Evolutionary conservation across 1,284 basidiomycete genomes (phyloP), one percentile per base, ranked within the genome.

Genomic region (Mrakiaceae sp.): DNA sequence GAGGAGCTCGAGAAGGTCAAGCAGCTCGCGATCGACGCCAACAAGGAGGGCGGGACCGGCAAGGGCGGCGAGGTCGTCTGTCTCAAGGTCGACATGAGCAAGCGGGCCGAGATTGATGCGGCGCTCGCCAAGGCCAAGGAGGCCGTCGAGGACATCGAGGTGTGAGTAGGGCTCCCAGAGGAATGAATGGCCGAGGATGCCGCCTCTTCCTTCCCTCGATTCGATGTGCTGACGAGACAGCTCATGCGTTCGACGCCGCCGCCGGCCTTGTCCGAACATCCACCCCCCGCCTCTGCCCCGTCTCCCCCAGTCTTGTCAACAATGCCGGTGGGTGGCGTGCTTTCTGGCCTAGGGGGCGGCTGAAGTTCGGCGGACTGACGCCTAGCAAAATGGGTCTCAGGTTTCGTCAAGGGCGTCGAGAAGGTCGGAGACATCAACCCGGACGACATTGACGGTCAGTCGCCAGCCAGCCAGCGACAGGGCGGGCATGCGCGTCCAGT

Each of bases 351-450:
- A 27, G 27, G 2, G 27, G 27, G 27, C 27, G 27, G 27, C 27
- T 27, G 27, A 27, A 27, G 27, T 27, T 27, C 27, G 2, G 27
- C 27, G 27, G 27, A 2, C 27, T 27, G 27, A 27, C 27, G 27
- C 2, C 27, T 27, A 27, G 27, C 27, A 1, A 27, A 27, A 27
- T 27, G 27, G 27, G 27, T 2, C 27, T 27, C 27, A 27, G 27
- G 27, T 42, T 88, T 86, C 68, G 92, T 94, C 5, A 70, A 72
- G 27, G 92, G 93, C 16, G 78, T 85, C 8, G 93, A 94, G 68
- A 83, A 83, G 62, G 84, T 94, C 14, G 92, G 92, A 7, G 82
- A 86, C 67, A 87, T 96, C 71, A 77, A 82, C 2, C 81, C 86
- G 27, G 79, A 80, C 49, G 90, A 92, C 70, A 80, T 91, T 70